Base-by-base conservation (phyloP, 2,329 filamentous ascomycete species). In the Tolypocladium endophyticum region DNA sequence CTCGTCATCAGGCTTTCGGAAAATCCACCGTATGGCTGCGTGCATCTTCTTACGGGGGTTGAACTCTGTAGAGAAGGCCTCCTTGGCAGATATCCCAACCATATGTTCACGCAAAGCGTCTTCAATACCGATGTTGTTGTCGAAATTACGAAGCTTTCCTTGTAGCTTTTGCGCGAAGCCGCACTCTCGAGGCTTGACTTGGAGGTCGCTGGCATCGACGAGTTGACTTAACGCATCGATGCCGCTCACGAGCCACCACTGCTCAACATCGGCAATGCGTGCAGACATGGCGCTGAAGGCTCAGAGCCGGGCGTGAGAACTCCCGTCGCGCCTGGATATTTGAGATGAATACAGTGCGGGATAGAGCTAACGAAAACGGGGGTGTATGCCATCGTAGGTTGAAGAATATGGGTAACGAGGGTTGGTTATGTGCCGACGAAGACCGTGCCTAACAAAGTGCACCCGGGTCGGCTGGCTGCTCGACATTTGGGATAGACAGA, bases 161-260 rank as follows among this genome's bases (percentile, higher is more conserved):
- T 71, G 71, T 8, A 73, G 60, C 6, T 65, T 63, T 55, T 71
- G 69, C 20, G 68, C 67, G 59, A 72, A 75, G 9, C 72, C 72
- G 30, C 70, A 71, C 43, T 74, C 67, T 8, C 60, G 62, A 35
- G 66, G 63, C 7, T 58, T 62, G 20, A 64, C 50, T 6, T 57
- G 57, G 2, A 68, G 30, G 8, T 63, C 58, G 12, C 64, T 59
- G 1, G 47, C 30, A 45, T 68, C 59, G n/a, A 72, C 60, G 14
- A 75, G 66, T 4, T 64, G 60, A 6, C 54, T 57, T 8, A 75
- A 65, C 16, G 59, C 58, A 23, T 67, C 64, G 23, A 62, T 60
- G 9, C 70, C 71, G 28, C 54, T 57, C 7, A 59, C 63, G 38
- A 72, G 66, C 73, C 73, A 75, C 69, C 72, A 74, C 36, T 65